A percentile compares a stretch with the other conserved stretches of the same genome.
Conservation (phyloP, 345 rosid genomes). For the Aegle marmelos region DNA sequence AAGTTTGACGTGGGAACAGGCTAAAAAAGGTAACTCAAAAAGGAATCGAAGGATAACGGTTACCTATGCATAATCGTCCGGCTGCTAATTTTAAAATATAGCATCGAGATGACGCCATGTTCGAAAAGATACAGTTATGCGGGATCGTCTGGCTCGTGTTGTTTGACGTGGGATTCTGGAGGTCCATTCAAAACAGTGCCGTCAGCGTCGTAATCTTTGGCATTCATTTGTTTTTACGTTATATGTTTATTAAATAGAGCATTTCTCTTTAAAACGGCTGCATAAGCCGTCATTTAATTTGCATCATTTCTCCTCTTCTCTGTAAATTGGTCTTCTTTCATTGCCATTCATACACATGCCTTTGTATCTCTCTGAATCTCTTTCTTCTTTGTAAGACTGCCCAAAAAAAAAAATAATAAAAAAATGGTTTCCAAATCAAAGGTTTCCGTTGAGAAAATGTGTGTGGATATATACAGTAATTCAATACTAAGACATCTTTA, state of each 20-base stretch:
- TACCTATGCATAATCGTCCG: constrained; percentile 2
- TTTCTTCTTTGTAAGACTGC: neutral
- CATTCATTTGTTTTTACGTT: neutral
- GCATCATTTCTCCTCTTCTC: neutral
- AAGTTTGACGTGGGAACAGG: neutral
- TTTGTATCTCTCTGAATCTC: neutral
- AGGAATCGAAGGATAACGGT: constrained; percentile 3
- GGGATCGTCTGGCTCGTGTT: neutral
- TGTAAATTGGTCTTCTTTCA: constrained; percentile 22
- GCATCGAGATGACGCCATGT: neutral
- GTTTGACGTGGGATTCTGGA: constrained; percentile 1
- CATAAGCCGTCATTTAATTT: constrained; percentile 47
- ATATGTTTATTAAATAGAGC: constrained; percentile 5
- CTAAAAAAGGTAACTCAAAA: neutral
- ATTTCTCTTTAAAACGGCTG: constrained; percentile 50
- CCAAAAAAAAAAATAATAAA: too few relatives aligned
- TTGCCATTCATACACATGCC: neutral
- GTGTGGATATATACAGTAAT: too few relatives aligned
- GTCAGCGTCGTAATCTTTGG: constrained; percentile 13
- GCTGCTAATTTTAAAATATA: constrained; percentile 13
- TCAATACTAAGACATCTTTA: too few relatives aligned
- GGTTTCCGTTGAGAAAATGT: too few relatives aligned
- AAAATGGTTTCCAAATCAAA: too few relatives aligned
- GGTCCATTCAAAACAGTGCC: constrained; percentile 36
- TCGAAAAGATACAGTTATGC: neutral